phyloP scores from a whole-genome alignment of 768 basidiomycete genomes.

The Melanogaster broomeanus region DNA sequence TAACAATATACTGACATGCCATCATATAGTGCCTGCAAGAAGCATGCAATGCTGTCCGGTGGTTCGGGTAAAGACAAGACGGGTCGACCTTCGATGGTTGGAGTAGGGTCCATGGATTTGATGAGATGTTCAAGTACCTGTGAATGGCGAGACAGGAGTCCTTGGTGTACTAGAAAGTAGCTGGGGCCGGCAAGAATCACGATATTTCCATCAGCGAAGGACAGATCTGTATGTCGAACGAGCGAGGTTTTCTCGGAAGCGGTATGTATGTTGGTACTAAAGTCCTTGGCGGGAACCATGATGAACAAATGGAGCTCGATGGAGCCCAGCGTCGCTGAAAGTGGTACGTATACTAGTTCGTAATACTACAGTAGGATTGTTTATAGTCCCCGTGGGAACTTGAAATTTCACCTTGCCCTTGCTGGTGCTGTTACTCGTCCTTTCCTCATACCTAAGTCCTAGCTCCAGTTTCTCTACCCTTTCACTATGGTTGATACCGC shows the following conservation, averaged over 20 bases:
- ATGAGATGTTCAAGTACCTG: conserved; percentile 45
- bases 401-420: conserved; percentile 7
- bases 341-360: too few species aligned
- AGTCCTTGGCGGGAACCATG: conserved; percentile 33
- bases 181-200: conserved; percentile 55
- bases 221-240: conserved; percentile 52
- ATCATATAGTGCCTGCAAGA: conserved; percentile 69
- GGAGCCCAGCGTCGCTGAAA: too few species aligned
- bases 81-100: conserved; percentile 53
- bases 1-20: conserved; percentile 52
- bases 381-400: conserved; percentile 5
- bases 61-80: conserved; percentile 56
- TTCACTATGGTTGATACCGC: conserved; percentile 36
- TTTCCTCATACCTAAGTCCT: background rate
- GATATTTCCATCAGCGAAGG: conserved; percentile 71
- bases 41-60: conserved; percentile 55
- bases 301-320: background rate
- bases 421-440: background rate
- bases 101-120: conserved; percentile 25
- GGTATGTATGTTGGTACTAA: conserved; percentile 47
- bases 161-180: conserved; percentile 72
- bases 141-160: conserved; percentile 67
- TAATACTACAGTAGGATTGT: too few species aligned
- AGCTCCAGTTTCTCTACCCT: background rate
- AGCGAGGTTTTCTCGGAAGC: conserved; percentile 14